These are phyloP conservation scores for Tolypocladium nubicola DNA, from an alignment of 2,329 filamentous ascomycete genomes.

Conservation along the genomic window DNA sequence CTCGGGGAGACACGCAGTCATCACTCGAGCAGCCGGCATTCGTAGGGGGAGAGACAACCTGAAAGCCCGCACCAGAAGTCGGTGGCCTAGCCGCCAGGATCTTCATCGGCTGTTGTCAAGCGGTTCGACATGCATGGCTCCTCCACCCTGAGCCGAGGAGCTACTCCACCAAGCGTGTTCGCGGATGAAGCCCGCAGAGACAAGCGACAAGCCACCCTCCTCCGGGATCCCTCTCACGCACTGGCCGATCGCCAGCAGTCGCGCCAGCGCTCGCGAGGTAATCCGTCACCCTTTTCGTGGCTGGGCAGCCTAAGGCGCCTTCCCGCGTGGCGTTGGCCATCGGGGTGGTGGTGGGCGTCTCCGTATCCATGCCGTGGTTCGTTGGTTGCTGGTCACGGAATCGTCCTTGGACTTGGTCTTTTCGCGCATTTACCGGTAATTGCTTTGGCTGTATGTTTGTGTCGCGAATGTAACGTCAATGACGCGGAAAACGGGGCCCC, in stretches of 20 bases:
- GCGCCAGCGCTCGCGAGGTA: not conserved
- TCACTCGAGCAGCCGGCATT: not conserved
- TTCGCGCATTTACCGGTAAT: constrained; percentile 8
- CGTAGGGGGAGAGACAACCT: not conserved
- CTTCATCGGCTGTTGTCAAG: not conserved
- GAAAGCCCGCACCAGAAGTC: too few species aligned
- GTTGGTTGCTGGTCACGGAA: constrained; percentile 5
- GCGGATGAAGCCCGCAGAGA: not conserved
- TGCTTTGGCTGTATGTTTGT: constrained; percentile 4
- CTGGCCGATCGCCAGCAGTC: not conserved
- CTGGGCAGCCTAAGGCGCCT: not conserved
- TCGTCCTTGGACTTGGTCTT: constrained; percentile 3
- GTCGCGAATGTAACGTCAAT: constrained; percentile 14
- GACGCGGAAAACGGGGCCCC: constrained; percentile 10
- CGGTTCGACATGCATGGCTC: not conserved
- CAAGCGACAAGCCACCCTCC: not conserved
- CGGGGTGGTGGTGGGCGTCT: constrained; percentile 1
- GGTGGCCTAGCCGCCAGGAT: not conserved
- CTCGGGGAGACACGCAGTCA: not conserved
- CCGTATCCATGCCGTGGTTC: constrained; percentile 1
- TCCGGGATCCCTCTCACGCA: not conserved
- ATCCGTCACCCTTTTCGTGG: not conserved
- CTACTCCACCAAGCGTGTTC: not conserved
- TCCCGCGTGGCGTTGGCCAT: constrained; percentile 5
- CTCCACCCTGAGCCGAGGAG: not conserved